Evolutionary conservation across 1,284 basidiomycete species (phyloP).

Genomic region (Naganishia cerealis): DNA sequence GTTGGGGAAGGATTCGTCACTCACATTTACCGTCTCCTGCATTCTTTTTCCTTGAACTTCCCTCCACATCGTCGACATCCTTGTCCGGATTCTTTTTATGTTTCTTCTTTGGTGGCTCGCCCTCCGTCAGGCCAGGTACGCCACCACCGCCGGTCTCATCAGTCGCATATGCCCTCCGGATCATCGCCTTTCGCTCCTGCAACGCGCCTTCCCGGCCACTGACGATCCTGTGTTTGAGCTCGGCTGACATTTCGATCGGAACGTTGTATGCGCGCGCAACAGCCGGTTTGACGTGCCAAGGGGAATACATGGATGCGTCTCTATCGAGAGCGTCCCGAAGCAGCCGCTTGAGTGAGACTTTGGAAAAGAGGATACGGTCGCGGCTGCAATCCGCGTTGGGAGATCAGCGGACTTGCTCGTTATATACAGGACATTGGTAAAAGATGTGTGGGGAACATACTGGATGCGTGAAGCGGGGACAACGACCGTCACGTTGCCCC

Average conservation of each 20-base stretch:
- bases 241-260: conserved; percentile 77
- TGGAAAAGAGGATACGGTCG: conserved; percentile 90
- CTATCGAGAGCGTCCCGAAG: conserved; percentile 90
- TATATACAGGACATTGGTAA: background rate
- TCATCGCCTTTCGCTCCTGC: conserved; percentile 71
- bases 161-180: conserved; percentile 45
- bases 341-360: conserved; percentile 92
- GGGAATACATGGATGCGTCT: conserved; percentile 84
- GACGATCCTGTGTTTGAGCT: conserved; percentile 74
- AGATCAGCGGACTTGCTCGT: background rate
- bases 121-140: conserved; percentile 48
- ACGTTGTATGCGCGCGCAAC: conserved; percentile 83
- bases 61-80: conserved; percentile 13
- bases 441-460: conserved; percentile 55
- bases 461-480: conserved; percentile 76
- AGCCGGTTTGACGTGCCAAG: conserved; percentile 86
- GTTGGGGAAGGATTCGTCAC: background rate
- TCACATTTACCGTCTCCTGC: conserved; percentile 30
- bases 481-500: conserved; percentile 46
- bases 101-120: conserved; percentile 67
- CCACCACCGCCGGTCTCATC: conserved; percentile 62
- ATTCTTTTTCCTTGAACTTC: conserved; percentile 20
- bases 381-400: conserved; percentile 61
- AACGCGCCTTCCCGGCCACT: conserved; percentile 79
- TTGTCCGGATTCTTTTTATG: conserved; percentile 74